Conservation (phyloP, 116 monocot species). For the Papilionanthe hybrid region DNA sequence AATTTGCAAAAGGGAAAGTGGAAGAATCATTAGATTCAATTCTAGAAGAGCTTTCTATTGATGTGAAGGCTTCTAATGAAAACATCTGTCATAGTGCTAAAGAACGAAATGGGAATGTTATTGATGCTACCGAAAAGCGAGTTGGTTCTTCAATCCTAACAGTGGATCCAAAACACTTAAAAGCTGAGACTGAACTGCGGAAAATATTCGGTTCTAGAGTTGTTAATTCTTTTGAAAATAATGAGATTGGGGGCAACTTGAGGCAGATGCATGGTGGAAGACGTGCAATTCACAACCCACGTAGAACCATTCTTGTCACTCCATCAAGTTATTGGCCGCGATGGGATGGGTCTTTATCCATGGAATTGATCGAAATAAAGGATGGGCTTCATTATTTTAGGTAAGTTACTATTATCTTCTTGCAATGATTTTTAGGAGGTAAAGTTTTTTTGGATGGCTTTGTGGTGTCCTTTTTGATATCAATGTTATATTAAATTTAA, state of each 20-base stretch:
- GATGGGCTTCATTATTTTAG: conserved; percentile 70
- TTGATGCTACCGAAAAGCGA: conserved; percentile 11
- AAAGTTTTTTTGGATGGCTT: background rate
- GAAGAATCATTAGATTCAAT: conserved; percentile 55
- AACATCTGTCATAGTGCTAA: conserved; percentile 5
- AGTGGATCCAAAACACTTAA: conserved; percentile 79
- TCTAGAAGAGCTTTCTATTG: conserved; percentile 69
- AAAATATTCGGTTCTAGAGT: conserved; percentile 96
- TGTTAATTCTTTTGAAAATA: conserved; percentile 80
- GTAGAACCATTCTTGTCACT: conserved; percentile 72
- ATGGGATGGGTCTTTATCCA: conserved; percentile 90
- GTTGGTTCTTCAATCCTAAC: conserved; percentile 33
- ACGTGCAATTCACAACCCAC: conserved; percentile 50
- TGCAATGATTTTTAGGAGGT: background rate
- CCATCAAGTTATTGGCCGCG: conserved; percentile 70
- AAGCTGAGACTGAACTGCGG: conserved; percentile 85
- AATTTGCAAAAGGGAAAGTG: conserved; percentile 13
- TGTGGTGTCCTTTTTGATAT: background rate
- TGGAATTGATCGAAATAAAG: conserved; percentile 86
- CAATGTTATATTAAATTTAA: background rate
- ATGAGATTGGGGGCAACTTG: conserved; percentile 42
- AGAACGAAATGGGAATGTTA: conserved; percentile 13
- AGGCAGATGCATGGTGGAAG: conserved; percentile 68
- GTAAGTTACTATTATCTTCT: conserved; percentile 24
- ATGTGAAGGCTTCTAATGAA: conserved; percentile 20